phyloP scores from a whole-genome alignment of 768 basidiomycete genomes.

The Mycena rosella region DNA sequence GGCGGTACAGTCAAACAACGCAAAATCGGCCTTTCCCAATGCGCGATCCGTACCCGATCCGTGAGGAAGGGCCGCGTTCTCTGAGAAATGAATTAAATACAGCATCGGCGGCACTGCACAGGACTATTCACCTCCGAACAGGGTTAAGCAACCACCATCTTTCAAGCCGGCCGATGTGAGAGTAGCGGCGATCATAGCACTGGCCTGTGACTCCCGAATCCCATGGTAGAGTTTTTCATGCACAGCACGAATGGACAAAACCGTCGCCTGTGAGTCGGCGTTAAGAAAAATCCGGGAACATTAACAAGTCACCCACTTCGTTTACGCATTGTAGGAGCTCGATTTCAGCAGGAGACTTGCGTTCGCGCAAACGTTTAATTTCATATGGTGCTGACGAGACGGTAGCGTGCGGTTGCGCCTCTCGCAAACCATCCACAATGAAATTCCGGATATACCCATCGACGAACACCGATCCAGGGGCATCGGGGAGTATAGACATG shows the following conservation, averaged over 20 bases:
- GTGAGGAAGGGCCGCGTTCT: slow-evolving; percentile 89
- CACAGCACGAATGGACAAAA: slow-evolving; percentile 79
- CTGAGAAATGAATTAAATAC: slow-evolving; percentile 51
- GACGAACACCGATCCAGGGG: slow-evolving; percentile 62
- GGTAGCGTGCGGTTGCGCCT: slow-evolving; percentile 50
- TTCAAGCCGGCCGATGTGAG: slow-evolving; percentile 70
- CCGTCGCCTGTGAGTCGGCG: slow-evolving; percentile 69
- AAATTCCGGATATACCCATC: slow-evolving; percentile 74
- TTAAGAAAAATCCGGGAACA: background rate
- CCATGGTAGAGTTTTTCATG: slow-evolving; percentile 73
- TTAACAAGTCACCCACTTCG: slow-evolving; percentile 63
- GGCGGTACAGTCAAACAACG: slow-evolving; percentile 82
- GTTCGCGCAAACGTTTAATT: slow-evolving; percentile 75
- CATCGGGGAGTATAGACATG: slow-evolving; percentile 40
- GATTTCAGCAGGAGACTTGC: slow-evolving; percentile 80
- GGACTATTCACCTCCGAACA: slow-evolving; percentile 77
- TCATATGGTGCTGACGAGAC: slow-evolving; percentile 66
- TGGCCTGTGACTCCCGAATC: slow-evolving; percentile 81
- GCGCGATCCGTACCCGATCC: slow-evolving; percentile 79
- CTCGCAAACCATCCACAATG: slow-evolving; percentile 71
- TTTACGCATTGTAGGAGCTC: slow-evolving; percentile 82
- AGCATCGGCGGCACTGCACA: background rate
- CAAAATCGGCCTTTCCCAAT: slow-evolving; percentile 69
- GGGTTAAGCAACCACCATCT: slow-evolving; percentile 70
- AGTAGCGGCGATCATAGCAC: slow-evolving; percentile 66